phyloP scores from a whole-genome alignment of 2,329 filamentous ascomycete species.

The Penicillium oxalicum region DNA sequence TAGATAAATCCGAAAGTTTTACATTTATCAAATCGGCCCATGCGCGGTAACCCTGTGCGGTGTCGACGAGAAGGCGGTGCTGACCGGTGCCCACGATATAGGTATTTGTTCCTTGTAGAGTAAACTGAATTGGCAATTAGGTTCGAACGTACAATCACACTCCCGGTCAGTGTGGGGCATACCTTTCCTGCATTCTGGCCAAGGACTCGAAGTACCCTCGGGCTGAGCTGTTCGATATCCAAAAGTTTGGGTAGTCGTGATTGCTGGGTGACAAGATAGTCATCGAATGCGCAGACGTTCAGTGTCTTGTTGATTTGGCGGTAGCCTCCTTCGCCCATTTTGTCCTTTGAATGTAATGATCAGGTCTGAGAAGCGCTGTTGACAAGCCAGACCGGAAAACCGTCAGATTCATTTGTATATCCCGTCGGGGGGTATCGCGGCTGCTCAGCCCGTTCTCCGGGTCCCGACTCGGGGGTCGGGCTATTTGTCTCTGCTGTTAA shows the following conservation, averaged over 20 bases:
- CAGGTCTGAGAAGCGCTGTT: background rate
- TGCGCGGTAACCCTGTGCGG: slow-evolving; percentile 28
- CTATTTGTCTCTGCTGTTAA: too few relatives aligned
- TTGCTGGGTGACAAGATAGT: slow-evolving; percentile 42
- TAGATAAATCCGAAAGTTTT: background rate
- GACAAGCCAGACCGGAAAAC: too few relatives aligned
- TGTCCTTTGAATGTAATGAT: background rate
- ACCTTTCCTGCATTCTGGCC: slow-evolving; percentile 44
- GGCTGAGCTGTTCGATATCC: slow-evolving; percentile 40
- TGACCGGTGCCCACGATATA: slow-evolving; percentile 36
- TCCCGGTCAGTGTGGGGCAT: background rate
- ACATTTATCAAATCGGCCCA: slow-evolving; percentile 19
- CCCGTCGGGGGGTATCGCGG: too few relatives aligned
- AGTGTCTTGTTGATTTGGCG: slow-evolving; percentile 44
- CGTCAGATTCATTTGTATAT: too few relatives aligned
- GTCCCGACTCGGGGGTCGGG: too few relatives aligned
- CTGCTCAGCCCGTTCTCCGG: too few relatives aligned
- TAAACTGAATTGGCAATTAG: slow-evolving; percentile 20
- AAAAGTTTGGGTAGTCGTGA: slow-evolving; percentile 31
- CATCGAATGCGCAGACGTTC: slow-evolving; percentile 45
- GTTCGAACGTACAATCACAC: too few relatives aligned
- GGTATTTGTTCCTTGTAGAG: slow-evolving; percentile 40
- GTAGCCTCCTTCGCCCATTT: slow-evolving; percentile 5
- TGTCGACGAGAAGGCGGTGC: slow-evolving; percentile 34
- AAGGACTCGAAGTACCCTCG: slow-evolving; percentile 40